These are phyloP conservation scores for Pleurostoma richardsiae DNA, from an alignment of 2,329 filamentous ascomycete species.

Conservation along the genomic window DNA sequence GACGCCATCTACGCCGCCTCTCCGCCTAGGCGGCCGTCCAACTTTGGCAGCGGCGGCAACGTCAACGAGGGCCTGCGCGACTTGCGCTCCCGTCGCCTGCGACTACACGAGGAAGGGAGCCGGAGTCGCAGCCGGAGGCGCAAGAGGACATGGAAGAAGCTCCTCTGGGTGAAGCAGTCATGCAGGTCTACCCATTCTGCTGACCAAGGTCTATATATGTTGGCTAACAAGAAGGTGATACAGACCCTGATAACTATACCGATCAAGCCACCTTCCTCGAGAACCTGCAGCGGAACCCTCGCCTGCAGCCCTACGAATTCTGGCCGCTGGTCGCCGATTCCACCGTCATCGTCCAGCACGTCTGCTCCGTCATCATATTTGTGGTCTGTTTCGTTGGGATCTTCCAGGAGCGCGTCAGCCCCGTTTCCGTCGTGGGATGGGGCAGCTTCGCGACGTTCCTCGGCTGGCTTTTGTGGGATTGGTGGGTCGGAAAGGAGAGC, in stretches of 20 bases:
- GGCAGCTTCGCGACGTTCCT: constrained; percentile 77
- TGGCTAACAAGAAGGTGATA: not conserved
- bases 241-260: constrained; percentile 97
- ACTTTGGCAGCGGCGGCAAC: constrained; percentile 28
- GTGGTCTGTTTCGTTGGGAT: constrained; percentile 92
- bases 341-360: constrained; percentile 94
- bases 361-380: constrained; percentile 92
- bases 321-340: constrained; percentile 95
- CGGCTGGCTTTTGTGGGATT: constrained; percentile 89
- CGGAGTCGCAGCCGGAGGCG: constrained; percentile 63
- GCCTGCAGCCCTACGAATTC: constrained; percentile 93
- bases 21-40: constrained; percentile 49
- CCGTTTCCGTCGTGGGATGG: constrained; percentile 82
- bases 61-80: constrained; percentile 26
- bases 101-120: constrained; percentile 44
- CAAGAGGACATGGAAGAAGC: constrained; percentile 83
- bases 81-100: constrained; percentile 29
- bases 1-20: constrained; percentile 70
- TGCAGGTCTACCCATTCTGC: constrained; percentile 49
- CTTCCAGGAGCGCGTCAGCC: constrained; percentile 79
- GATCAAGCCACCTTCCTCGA: constrained; percentile 96
- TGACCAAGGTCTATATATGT: too few species aligned
- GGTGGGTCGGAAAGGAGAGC: constrained; percentile 67
- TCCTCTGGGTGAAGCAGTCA: constrained; percentile 96
- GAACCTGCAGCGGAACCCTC: constrained; percentile 89